Evolutionary conservation across 352 stramenopile genomes (phyloP).

Genomic region (Globisporangium middletonii): DNA sequence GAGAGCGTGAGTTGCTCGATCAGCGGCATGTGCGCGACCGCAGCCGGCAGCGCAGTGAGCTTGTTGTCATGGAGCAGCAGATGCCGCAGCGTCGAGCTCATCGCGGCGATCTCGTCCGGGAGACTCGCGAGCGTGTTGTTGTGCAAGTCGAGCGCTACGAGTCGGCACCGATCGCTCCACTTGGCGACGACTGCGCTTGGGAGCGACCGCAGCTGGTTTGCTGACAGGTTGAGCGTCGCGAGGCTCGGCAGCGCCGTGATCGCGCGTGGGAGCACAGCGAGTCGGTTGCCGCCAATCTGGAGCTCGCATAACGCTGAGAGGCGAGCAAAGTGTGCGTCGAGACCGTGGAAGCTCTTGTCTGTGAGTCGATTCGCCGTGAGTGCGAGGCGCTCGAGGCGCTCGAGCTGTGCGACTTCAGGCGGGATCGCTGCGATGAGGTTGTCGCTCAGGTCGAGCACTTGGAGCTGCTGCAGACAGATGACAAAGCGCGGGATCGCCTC

Average conservation of each 20-base stretch:
- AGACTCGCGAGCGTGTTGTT: constrained; percentile 30
- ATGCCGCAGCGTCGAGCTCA: constrained; percentile 20
- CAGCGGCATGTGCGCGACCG: constrained; percentile 9
- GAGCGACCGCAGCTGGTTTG: constrained; percentile 28
- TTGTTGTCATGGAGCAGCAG: constrained; percentile 43
- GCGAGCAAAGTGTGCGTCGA: constrained; percentile 1
- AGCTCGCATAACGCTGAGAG: constrained; percentile 19
- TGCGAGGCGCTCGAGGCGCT: constrained; percentile 14
- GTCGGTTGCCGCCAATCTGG: constrained; percentile 24
- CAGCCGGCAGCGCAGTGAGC: constrained; percentile 22
- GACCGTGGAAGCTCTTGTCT: constrained; percentile 12
- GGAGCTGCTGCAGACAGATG: constrained; percentile 11
- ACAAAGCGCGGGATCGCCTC: constrained; percentile 20
- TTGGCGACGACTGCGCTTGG: constrained; percentile 5
- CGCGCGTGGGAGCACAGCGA: constrained; percentile 13
- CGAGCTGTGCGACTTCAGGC: constrained; percentile 15
- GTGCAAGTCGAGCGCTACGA: constrained; percentile 31
- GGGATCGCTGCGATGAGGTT: constrained; percentile 21
- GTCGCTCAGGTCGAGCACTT: constrained; percentile 28
- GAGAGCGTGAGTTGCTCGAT: constrained; percentile 24
- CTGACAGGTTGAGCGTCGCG: constrained; percentile 25
- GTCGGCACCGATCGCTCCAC: constrained; percentile 18
- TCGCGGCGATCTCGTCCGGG: constrained; percentile 28
- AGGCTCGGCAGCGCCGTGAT: constrained; percentile 16
- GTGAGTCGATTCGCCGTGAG: constrained; percentile 13